These are phyloP conservation scores for Usnea hakonensis DNA, from an alignment of 495 filamentous ascomycete genomes.

Conservation along the genomic window DNA sequence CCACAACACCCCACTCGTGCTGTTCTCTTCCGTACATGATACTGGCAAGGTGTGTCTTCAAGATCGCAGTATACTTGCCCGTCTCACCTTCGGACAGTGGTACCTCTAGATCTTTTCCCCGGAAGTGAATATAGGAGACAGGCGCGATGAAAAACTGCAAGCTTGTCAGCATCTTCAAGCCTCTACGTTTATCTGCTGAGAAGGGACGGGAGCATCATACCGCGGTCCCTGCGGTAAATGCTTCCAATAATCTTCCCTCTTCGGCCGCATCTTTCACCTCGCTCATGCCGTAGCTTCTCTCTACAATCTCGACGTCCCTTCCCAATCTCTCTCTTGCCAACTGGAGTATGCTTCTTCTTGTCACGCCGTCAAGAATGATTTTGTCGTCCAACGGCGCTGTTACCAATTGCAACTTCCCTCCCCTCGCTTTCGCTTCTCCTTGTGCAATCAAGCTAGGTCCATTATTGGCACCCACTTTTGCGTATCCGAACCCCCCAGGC, in stretches of 20 bases:
- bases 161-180: neutral
- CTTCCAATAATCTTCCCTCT: constrained; percentile 73
- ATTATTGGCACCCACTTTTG: constrained; percentile 90
- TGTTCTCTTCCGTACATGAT: constrained; percentile 82
- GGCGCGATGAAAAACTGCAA: constrained; percentile 71
- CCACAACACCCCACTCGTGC: constrained; percentile 72
- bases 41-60: constrained; percentile 71
- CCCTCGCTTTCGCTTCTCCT: constrained; percentile 56
- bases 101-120: constrained; percentile 62
- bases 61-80: constrained; percentile 56
- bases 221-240: constrained; percentile 82
- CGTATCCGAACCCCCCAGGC: constrained; percentile 86
- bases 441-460: constrained; percentile 73
- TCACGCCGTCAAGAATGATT: constrained; percentile 81
- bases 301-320: constrained; percentile 62
- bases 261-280: constrained; percentile 65
- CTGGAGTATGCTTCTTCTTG: constrained; percentile 66
- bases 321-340: constrained; percentile 57
- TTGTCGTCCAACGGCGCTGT: constrained; percentile 75
- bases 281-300: constrained; percentile 69
- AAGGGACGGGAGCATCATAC: constrained; percentile 45
- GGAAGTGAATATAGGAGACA: constrained; percentile 77
- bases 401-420: constrained; percentile 64
- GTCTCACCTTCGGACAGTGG: constrained; percentile 57
- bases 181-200: neutral